Conservation (phyloP, 371 early-diverging fungal genomes). For the Mortierella sp. region DNA sequence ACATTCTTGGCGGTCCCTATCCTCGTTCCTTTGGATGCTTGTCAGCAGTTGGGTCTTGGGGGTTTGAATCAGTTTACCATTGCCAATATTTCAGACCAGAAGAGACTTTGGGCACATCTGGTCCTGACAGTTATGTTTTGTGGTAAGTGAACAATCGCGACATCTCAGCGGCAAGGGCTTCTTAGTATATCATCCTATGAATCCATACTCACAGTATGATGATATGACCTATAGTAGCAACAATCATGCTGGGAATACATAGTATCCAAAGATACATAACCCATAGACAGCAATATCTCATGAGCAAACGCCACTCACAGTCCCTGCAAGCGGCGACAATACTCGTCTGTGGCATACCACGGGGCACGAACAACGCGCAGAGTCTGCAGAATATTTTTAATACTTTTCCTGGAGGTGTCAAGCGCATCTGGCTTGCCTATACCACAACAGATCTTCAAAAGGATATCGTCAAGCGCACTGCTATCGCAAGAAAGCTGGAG, state of each 20-base stretch:
- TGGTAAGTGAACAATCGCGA: constrained; percentile 16
- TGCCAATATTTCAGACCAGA: constrained; percentile 41
- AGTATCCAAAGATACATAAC: constrained; percentile 30
- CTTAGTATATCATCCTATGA: neutral
- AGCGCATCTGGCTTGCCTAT: constrained; percentile 73
- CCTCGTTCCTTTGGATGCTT: constrained; percentile 42
- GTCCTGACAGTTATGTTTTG: constrained; percentile 49
- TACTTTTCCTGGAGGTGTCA: constrained; percentile 81
- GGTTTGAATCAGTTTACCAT: constrained; percentile 53
- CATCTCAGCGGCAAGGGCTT: neutral
- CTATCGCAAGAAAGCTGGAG: constrained; percentile 58
- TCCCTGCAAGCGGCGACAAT: constrained; percentile 76
- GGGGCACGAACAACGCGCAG: constrained; percentile 58
- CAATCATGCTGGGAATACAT: constrained; percentile 18
- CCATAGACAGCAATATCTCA: constrained; percentile 35
- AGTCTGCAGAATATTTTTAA: constrained; percentile 64
- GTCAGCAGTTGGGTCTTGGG: constrained; percentile 21
- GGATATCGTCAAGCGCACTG: constrained; percentile 66
- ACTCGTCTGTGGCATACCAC: constrained; percentile 72
- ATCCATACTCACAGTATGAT: too few relatives aligned
- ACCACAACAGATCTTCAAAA: constrained; percentile 65
- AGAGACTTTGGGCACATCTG: constrained; percentile 50
- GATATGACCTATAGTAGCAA: constrained; percentile 13
- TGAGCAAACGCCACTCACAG: constrained; percentile 24
- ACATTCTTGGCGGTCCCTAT: constrained; percentile 37